Evolutionary conservation across 805 yeast genomes (phyloP).

Genomic region (Candida sphagnicola): DNA sequence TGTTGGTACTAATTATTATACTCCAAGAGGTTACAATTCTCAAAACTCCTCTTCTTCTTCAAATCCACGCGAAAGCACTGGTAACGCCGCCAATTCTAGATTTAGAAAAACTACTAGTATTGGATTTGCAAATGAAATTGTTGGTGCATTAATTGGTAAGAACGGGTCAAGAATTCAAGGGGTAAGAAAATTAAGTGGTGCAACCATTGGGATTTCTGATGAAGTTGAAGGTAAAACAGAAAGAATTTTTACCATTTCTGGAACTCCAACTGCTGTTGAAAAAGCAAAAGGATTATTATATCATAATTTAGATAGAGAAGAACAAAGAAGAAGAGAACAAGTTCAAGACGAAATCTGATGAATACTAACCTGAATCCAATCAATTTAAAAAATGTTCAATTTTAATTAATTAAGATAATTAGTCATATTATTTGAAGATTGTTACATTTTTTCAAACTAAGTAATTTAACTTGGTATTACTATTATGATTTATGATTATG

Average conservation of each 20-base stretch:
- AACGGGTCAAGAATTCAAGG: constrained; percentile 85
- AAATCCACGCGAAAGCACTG: constrained; percentile 4
- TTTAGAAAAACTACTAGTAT: constrained; percentile 29
- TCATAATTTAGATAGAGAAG: constrained; percentile 56
- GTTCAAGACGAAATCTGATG: not conserved
- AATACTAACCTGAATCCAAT: not conserved
- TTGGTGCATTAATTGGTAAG: constrained; percentile 87
- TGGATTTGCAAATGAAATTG: constrained; percentile 73
- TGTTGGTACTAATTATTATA: constrained; percentile 60
- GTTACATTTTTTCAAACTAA: not conserved
- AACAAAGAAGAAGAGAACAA: constrained; percentile 37
- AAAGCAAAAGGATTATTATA: constrained; percentile 55
- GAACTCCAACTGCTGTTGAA: constrained; percentile 52
- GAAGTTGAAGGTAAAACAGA: constrained; percentile 61
- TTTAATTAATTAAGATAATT: too few relatives aligned
- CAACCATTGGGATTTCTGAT: constrained; percentile 71
- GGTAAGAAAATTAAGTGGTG: constrained; percentile 72
- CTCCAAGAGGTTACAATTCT: constrained; percentile 37
- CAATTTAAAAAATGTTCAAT: not conserved
- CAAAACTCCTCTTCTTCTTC: constrained; percentile 12
- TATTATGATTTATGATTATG: not conserved
- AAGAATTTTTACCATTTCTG: constrained; percentile 68
- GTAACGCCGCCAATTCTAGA: not conserved
- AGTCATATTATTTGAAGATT: too few relatives aligned
- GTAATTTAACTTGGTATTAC: not conserved